Evolutionary conservation across 192 early-diverging fungal genomes (phyloP).

Genomic region (Coemansia sp.): DNA sequence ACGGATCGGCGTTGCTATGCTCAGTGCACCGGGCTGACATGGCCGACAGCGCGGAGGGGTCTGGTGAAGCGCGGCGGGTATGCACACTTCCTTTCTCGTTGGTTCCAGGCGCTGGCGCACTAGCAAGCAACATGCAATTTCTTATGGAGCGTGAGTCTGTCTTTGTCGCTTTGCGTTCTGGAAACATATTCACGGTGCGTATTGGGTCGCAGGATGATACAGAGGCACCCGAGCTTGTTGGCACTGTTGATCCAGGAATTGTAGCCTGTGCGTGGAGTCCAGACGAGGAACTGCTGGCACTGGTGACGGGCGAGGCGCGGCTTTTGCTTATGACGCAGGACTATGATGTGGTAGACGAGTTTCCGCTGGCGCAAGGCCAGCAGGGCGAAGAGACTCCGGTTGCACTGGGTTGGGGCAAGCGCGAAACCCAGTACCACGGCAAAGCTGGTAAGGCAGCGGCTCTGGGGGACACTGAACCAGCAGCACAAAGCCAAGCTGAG

Average conservation of each 20-base stretch:
- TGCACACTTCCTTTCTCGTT: slow-evolving; percentile 17
- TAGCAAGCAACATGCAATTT: slow-evolving; percentile 38
- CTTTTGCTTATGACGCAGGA: slow-evolving; percentile 81
- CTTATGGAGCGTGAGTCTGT: slow-evolving; percentile 54
- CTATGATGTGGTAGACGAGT: slow-evolving; percentile 86
- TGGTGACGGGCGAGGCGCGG: slow-evolving; percentile 67
- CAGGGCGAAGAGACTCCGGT: slow-evolving; percentile 70
- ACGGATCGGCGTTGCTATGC: not conserved
- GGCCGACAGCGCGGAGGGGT: not conserved
- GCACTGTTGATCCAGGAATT: slow-evolving; percentile 37
- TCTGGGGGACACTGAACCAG: slow-evolving; percentile 22
- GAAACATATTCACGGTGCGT: slow-evolving; percentile 49
- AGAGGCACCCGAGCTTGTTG: slow-evolving; percentile 12
- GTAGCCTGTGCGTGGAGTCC: slow-evolving; percentile 71
- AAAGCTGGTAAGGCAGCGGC: slow-evolving; percentile 59
- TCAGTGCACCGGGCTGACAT: not conserved
- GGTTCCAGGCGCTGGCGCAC: slow-evolving; percentile 1
- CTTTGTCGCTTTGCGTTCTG: slow-evolving; percentile 46
- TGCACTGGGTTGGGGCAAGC: slow-evolving; percentile 93
- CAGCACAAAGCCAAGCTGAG: slow-evolving; percentile 43
- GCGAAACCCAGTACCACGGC: slow-evolving; percentile 97
- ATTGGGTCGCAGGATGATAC: not conserved
- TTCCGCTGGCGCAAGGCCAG: slow-evolving; percentile 65
- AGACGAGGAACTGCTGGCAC: slow-evolving; percentile 78
- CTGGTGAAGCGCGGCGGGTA: not conserved